Conservation (phyloP, 805 yeast genomes). For the Scheffersomyces amazonensis region DNA sequence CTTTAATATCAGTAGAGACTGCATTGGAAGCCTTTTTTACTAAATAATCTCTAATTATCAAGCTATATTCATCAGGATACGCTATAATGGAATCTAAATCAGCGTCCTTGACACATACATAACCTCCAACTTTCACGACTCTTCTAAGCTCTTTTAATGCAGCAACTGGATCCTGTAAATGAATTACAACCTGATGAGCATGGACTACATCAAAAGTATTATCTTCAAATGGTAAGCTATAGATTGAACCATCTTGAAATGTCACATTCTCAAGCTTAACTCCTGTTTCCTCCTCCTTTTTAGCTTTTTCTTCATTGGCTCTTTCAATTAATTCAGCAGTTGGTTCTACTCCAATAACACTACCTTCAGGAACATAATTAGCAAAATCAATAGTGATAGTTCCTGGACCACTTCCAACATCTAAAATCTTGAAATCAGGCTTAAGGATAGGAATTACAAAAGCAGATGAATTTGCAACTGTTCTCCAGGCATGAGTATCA, state of each 20-base stretch:
- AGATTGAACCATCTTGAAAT: constrained; percentile 27
- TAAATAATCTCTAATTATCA: constrained; percentile 6
- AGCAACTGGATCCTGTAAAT: constrained; percentile 27
- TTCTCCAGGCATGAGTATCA: constrained; percentile 32
- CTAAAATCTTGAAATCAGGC: constrained; percentile 24
- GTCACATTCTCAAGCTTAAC: constrained; percentile 12
- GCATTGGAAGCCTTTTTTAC: constrained; percentile 5
- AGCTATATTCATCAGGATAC: constrained; percentile 16
- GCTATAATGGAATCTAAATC: constrained; percentile 16
- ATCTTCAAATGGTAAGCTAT: constrained; percentile 29
- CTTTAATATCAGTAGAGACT: constrained; percentile 8
- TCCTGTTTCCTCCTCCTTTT: constrained; percentile 4
- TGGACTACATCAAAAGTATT: constrained; percentile 37
- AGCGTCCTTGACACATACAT: constrained; percentile 30
- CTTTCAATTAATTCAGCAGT: constrained; percentile 24
- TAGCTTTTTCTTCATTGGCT: constrained; percentile 11
- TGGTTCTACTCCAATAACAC: constrained; percentile 30
- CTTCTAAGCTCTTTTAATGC: constrained; percentile 35
- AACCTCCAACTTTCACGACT: constrained; percentile 31
- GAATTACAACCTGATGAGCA: constrained; percentile 38
- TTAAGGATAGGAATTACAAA: constrained; percentile 24
- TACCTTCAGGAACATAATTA: constrained; percentile 22
- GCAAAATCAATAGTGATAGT: constrained; percentile 35
- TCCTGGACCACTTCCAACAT: constrained; percentile 45
- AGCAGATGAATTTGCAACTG: constrained; percentile 23